Evolutionary conservation across 768 basidiomycete species (phyloP), one percentile per base, ranked within the genome.

Genomic region (Xerocomellus dryophilus): DNA sequence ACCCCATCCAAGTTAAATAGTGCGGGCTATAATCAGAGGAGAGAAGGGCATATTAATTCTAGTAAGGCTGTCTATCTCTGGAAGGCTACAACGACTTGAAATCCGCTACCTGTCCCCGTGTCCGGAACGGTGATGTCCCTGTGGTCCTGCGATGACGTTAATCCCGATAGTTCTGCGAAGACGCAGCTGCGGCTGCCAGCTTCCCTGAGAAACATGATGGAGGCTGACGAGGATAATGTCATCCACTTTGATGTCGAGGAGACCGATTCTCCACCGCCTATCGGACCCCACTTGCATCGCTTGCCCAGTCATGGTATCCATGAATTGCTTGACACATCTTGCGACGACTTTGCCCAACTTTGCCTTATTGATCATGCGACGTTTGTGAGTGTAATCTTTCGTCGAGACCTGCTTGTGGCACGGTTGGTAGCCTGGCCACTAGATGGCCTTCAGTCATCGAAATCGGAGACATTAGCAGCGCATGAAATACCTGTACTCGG

Each of bases 371-470:
- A 89, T 87, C 9, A 84, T 85, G 18, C 80, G 78, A 27, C 85
- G 87, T 2, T 82, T 80, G 59, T 78, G 81, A 23, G 82, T 77
- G 65, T 85, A 88, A 64, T 89, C 86, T 62, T 79, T 82, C 3
- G 86, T 88, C 4, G 82, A 79, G 60, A 88, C 86, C 63, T 86
- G 86, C 48, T 83, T 76, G 56, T 81, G 83, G 82, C 81, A 87
- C 47, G 81, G 80, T 39, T 76, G 73, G 62, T 89, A 89, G 2
- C 87, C 86, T 17, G 85, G 86, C 88, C 88, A 90, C 86, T 88
- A 55, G 15, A 34, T 21, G n/a, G 23, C 8, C 6, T 18, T 55
- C 29, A 38, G 4, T 23, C 23, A 25, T 17, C 1, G 34, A 46
- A 2, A 18, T 6, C 11, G 36, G 25, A 1, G 21, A 20, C 2